phyloP scores from a whole-genome alignment of 2,329 filamentous ascomycete species.

The Neofusicoccum umdonicola region DNA sequence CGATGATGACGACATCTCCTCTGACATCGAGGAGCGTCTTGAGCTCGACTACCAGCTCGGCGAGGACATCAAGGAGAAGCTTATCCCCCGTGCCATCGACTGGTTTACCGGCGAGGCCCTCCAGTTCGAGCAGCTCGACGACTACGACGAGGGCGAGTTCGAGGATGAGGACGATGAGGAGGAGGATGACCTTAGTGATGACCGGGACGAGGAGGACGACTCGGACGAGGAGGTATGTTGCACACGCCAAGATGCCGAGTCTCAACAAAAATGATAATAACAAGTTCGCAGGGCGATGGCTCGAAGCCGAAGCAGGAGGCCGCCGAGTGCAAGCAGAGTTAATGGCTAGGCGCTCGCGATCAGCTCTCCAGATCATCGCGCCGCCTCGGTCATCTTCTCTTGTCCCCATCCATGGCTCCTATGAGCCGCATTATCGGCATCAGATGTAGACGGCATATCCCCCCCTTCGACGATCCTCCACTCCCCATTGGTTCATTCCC shows the following conservation, averaged over 20 bases:
- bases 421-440: conserved; percentile 13
- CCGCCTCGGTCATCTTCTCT: conserved; percentile 6
- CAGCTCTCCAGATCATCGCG: conserved; percentile 5
- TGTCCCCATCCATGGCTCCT: conserved; percentile 1
- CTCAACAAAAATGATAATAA: background rate
- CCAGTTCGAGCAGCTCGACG: conserved; percentile 90
- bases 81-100: conserved; percentile 96
- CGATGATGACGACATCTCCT: conserved; percentile 72
- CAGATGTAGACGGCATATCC: conserved; percentile 18
- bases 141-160: conserved; percentile 76
- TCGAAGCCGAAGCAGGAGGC: conserved; percentile 46
- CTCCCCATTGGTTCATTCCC: conserved; percentile 10
- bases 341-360: conserved; percentile 20
- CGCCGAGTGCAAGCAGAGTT: conserved; percentile 47
- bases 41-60: conserved; percentile 98
- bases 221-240: conserved; percentile 35
- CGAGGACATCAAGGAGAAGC: conserved; percentile 99
- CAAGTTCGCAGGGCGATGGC: conserved; percentile 34
- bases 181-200: conserved; percentile 79
- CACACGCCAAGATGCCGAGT: background rate
- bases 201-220: conserved; percentile 69
- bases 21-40: conserved; percentile 94
- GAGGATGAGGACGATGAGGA: conserved; percentile 93
- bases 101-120: conserved; percentile 99
- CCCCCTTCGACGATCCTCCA: conserved; percentile 13